Evolutionary conservation across 2,329 filamentous ascomycete genomes (phyloP), one percentile per base, ranked within the genome.

Genomic region (Fusarium oxysporum): DNA sequence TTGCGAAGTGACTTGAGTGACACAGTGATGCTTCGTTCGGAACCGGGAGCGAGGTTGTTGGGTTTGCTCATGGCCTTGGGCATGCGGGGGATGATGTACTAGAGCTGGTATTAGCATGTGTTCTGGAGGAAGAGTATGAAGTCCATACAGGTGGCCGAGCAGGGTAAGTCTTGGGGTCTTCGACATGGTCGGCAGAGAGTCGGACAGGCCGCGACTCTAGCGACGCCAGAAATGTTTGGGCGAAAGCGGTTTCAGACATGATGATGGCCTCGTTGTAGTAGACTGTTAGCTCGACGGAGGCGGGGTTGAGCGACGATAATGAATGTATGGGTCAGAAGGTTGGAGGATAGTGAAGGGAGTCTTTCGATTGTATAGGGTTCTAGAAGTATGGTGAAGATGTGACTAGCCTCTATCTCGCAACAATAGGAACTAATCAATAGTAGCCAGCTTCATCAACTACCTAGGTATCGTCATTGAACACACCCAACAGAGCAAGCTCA

Each of bases 151-250:
- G 92, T 73, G 91, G 87, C 70, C 93, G 90, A 32, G 92, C 86
- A 30, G 93, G 92, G 80, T 96, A 95, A 74, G 88, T 90, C 77
- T 91, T 91, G 55, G 94, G 91, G 80, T 98, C 94, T 83, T 96
- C 93, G 82, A 97, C 91, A 90, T 98, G 93, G 82, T 98, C 94
- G 73, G 93, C 86, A n/a, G 92, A 91, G 72, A 98, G 89, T 86
- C 95, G 97, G 77, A 91, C 82, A 12, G 95, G 92, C 55, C 92
- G 91, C 68, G 91, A 89, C 83, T 97, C 94, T 71, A 98, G 89
- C 28, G 90, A 89, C 58, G 91, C 86, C 76, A 99, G 91, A 83
- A 97, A 98, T 37, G 90, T 87, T 83, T 93, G 94, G 76, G 94
- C 92, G 82, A 98, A 98, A 56, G 90, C 85, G 68, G 95, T 83